Percentiles rank a stretch among this genome's conserved stretches.
Conservation (phyloP, 1,139 yeast species). For the Meyerozyma athensensis region DNA sequence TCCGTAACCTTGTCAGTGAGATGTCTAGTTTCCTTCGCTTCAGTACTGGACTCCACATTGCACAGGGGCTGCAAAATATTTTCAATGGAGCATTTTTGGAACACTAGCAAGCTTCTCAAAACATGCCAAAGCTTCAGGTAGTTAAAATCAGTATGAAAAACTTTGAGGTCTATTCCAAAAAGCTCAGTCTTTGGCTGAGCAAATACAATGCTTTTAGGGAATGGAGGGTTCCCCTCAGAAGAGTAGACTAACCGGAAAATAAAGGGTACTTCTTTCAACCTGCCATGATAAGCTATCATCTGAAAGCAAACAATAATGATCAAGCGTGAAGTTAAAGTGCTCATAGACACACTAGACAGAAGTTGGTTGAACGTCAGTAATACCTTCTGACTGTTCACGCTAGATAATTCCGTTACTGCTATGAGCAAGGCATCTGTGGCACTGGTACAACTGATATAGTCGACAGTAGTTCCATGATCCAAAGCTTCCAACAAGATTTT, state of each 20-base stretch:
- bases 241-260: too few species aligned
- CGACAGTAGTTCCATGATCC: conserved; percentile 20
- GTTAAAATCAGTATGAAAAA: not conserved
- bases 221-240: too few species aligned
- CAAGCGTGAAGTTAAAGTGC: not conserved
- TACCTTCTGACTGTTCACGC: not conserved
- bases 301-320: not conserved
- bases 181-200: not conserved
- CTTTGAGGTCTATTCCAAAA: not conserved
- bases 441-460: conserved; percentile 6
- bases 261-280: not conserved
- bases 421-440: not conserved
- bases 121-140: not conserved
- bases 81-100: too few species aligned
- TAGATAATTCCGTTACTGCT: not conserved
- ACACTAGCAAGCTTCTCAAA: too few species aligned
- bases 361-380: not conserved
- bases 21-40: too few species aligned
- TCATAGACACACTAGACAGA: not conserved
- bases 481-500: conserved; percentile 19
- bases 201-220: not conserved
- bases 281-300: not conserved
- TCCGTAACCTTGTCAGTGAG: too few species aligned
- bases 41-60: too few species aligned
- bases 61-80: too few species aligned